phyloP scores from a whole-genome alignment of 2,329 filamentous ascomycete species.

The Macrophomina phaseolina region DNA sequence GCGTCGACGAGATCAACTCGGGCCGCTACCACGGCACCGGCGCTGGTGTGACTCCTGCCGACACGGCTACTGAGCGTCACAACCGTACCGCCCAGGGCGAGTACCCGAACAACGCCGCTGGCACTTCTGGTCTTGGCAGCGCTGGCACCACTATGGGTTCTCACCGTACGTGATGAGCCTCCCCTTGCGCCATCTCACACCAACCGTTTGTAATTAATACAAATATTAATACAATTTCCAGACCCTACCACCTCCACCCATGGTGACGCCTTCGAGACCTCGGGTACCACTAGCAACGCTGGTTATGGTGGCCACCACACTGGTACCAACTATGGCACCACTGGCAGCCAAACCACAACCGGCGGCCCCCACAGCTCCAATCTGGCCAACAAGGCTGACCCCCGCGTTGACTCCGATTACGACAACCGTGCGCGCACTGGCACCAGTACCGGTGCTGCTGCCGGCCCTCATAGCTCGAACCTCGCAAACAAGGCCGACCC shows the following conservation, averaged over 20 bases:
- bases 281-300: background rate
- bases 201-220: no score
- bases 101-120: slow-evolving; percentile 27
- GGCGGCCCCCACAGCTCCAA: slow-evolving; percentile 19
- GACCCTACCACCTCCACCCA: slow-evolving; percentile 11
- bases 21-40: slow-evolving; percentile 30
- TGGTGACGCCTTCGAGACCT: background rate
- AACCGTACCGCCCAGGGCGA: slow-evolving; percentile 34
- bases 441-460: slow-evolving; percentile 1
- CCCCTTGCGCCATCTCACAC: no score
- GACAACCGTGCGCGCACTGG: slow-evolving; percentile 9
- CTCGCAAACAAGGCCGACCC: slow-evolving; percentile 21
- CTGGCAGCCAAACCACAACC: slow-evolving; percentile 3
- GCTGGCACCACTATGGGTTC: background rate
- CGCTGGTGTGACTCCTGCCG: slow-evolving; percentile 38
- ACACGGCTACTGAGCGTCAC: slow-evolving; percentile 36
- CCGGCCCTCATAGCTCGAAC: slow-evolving; percentile 22
- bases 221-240: background rate
- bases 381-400: slow-evolving; percentile 11
- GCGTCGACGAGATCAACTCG: slow-evolving; percentile 42
- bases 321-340: background rate
- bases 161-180: background rate
- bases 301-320: background rate
- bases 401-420: background rate
- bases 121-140: slow-evolving; percentile 10